These are phyloP conservation scores for Arthromyces matolae DNA, from an alignment of 768 basidiomycete genomes.

Conservation along the genomic window DNA sequence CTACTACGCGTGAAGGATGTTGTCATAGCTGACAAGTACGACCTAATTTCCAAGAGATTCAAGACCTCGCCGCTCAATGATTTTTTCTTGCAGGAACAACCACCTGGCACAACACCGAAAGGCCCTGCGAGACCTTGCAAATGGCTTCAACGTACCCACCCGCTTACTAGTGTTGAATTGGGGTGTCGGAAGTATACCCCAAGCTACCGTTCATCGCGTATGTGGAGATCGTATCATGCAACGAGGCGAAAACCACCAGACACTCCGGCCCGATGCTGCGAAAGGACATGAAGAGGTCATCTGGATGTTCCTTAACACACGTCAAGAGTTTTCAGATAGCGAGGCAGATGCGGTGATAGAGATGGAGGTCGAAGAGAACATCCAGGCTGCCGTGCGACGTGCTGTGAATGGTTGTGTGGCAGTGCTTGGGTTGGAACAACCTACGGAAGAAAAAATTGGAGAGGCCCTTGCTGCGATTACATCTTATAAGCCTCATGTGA, in stretches of 20 bases:
- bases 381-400: constrained; percentile 52
- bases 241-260: constrained; percentile 86
- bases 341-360: constrained; percentile 63
- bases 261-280: constrained; percentile 55
- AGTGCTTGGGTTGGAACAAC: constrained; percentile 51
- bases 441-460: constrained; percentile 51
- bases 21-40: constrained; percentile 91
- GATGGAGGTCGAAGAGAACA: constrained; percentile 49
- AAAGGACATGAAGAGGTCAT: constrained; percentile 72
- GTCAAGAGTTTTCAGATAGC: constrained; percentile 51
- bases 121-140: constrained; percentile 55
- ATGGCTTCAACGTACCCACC: constrained; percentile 45
- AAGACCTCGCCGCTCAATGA: neutral
- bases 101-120: constrained; percentile 79
- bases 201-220: constrained; percentile 63
- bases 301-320: constrained; percentile 70
- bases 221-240: constrained; percentile 69
- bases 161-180: constrained; percentile 83
- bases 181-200: constrained; percentile 51
- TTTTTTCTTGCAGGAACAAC: constrained; percentile 64
- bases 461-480: constrained; percentile 48
- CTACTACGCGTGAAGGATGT: constrained; percentile 64
- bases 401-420: constrained; percentile 56
- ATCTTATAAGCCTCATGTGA: constrained; percentile 36
- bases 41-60: too few species aligned